Conservation (phyloP, 257 asterid species). For the Penstemon eatonii region DNA sequence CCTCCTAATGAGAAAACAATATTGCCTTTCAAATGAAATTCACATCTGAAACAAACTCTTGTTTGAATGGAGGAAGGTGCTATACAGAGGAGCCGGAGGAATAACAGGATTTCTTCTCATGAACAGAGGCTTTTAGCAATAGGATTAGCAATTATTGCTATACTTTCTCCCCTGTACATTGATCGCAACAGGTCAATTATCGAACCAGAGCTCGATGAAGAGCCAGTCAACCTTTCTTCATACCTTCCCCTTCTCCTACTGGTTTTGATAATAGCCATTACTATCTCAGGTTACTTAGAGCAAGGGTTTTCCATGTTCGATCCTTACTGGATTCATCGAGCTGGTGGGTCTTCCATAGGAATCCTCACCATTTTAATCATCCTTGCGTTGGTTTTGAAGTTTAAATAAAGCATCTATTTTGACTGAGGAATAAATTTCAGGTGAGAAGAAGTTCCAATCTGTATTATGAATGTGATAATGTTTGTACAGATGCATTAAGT, state of each 20-base stretch:
- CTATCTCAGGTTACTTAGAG: slow-evolving; percentile 39
- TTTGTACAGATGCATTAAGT: background rate
- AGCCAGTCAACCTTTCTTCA: slow-evolving; percentile 31
- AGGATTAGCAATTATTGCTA: slow-evolving; percentile 46
- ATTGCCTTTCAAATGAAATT: background rate
- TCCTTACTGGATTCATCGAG: slow-evolving; percentile 50
- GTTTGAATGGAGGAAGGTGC: slow-evolving; percentile 39
- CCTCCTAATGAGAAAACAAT: background rate
- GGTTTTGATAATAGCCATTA: slow-evolving; percentile 37
- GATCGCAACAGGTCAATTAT: slow-evolving; percentile 31
- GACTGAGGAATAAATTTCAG: no score
- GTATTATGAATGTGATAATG: background rate
- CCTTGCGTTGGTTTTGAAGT: slow-evolving; percentile 42
- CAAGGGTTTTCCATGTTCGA: slow-evolving; percentile 39
- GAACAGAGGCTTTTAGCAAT: slow-evolving; percentile 50
- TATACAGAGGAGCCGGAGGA: slow-evolving; percentile 30
- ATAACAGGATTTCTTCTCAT: slow-evolving; percentile 37
- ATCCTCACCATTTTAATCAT: slow-evolving; percentile 31
- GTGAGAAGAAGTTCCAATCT: background rate
- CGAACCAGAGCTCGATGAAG: slow-evolving; percentile 46
- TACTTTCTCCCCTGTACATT: slow-evolving; percentile 55
- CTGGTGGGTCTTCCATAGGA: slow-evolving; percentile 49
- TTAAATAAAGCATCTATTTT: slow-evolving; percentile 19
- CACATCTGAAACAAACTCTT: background rate
- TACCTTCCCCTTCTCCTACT: slow-evolving; percentile 49